These are phyloP conservation scores for Agarophyton chilense DNA, from an alignment of 23 red algal genomes.

Conservation along the genomic window DNA sequence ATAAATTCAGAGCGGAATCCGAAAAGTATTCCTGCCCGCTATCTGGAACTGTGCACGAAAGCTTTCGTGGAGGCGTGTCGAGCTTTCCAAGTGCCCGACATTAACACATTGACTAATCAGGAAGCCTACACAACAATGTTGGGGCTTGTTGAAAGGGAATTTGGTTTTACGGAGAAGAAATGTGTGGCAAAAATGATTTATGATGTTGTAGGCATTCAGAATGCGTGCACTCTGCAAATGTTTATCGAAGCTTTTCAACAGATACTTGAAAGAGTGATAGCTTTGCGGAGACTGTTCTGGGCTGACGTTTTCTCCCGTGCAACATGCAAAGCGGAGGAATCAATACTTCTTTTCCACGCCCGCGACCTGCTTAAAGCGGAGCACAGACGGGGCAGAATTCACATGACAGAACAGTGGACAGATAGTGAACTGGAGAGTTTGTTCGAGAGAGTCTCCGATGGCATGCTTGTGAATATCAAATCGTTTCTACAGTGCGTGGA, in stretches of 20 bases:
- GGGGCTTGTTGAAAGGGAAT: background rate
- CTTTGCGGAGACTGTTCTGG: background rate
- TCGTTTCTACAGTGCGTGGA: background rate
- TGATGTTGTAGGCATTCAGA: background rate
- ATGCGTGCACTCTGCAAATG: background rate
- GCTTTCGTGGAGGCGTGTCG: background rate
- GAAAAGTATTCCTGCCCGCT: background rate
- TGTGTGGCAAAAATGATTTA: slow-evolving; percentile 1
- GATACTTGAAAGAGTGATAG: background rate
- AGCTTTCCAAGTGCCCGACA: background rate
- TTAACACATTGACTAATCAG: slow-evolving; percentile 12
- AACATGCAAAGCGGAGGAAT: slow-evolving; percentile 1
- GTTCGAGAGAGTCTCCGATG: slow-evolving; percentile 10
- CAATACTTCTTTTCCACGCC: slow-evolving; percentile 19
- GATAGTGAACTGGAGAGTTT: background rate
- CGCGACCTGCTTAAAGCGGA: background rate
- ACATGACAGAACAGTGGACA: background rate
- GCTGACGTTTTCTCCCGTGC: background rate
- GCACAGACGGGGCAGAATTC: no score
- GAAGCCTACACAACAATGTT: slow-evolving; percentile 15
- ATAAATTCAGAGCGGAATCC: background rate
- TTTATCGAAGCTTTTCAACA: background rate
- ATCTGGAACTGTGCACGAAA: background rate
- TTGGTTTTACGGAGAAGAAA: background rate
- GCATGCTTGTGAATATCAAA: background rate